A percentile compares a stretch with the other conserved stretches of the same genome.
Evolutionary conservation across 1,284 basidiomycete genomes (phyloP).

Genomic region (Rhodotorula sp.): DNA sequence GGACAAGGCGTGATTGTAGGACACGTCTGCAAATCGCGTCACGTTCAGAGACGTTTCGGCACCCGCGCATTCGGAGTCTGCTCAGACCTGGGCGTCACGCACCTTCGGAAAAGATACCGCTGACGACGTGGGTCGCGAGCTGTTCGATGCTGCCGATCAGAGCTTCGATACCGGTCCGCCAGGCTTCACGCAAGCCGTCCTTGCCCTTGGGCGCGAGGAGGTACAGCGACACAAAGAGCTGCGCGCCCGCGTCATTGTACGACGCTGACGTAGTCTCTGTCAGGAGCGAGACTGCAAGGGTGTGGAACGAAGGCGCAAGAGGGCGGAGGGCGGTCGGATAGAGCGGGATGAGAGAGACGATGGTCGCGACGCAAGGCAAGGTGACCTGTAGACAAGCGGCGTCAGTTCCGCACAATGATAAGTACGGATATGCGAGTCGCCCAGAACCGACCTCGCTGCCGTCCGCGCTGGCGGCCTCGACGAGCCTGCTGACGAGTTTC

Average conservation of each 20-base stretch:
- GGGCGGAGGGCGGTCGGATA: slow-evolving; percentile 38
- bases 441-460: slow-evolving; percentile 11
- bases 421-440: not conserved
- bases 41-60: not conserved
- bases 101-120: slow-evolving; percentile 35
- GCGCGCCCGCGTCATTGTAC: slow-evolving; percentile 15
- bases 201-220: slow-evolving; percentile 38
- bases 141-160: slow-evolving; percentile 28
- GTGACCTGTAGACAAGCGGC: slow-evolving; percentile 11
- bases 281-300: slow-evolving; percentile 25
- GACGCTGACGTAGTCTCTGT: not conserved
- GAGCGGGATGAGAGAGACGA: slow-evolving; percentile 32
- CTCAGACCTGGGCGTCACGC: not conserved
- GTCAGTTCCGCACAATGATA: not conserved
- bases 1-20: slow-evolving; percentile 28
- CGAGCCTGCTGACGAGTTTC: slow-evolving; percentile 22
- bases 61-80: no score
- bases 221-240: slow-evolving; percentile 37
- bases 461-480: slow-evolving; percentile 15
- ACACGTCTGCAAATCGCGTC: slow-evolving; percentile 6
- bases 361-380: slow-evolving; percentile 20
- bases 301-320: slow-evolving; percentile 28
- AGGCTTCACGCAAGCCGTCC: slow-evolving; percentile 36
- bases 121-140: slow-evolving; percentile 11
- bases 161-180: slow-evolving; percentile 35